A percentile compares a stretch with the other conserved stretches of the same genome.
These are phyloP conservation scores for Ophiostoma australiae DNA, from an alignment of 2,329 filamentous ascomycete species.

Conservation along the genomic window DNA sequence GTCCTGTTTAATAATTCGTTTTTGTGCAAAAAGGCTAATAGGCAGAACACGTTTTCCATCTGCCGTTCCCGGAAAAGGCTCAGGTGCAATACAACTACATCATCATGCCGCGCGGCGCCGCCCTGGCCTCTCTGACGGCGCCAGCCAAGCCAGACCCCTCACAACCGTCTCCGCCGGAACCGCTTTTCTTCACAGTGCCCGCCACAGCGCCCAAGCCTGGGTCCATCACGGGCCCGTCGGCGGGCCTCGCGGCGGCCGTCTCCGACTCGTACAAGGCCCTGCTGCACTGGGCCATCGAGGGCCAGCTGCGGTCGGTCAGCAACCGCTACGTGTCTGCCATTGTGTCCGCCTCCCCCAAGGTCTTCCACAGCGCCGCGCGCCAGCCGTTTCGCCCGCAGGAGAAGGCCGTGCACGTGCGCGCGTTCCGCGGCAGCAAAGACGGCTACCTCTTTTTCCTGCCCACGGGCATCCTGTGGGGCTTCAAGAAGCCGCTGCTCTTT, in stretches of 20 bases:
- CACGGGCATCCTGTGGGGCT: slow-evolving; percentile 63
- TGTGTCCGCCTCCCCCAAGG: slow-evolving; percentile 48
- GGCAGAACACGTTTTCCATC: slow-evolving; percentile 53
- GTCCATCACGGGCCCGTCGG: slow-evolving; percentile 48
- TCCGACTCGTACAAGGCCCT: slow-evolving; percentile 56
- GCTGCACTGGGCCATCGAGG: slow-evolving; percentile 57
- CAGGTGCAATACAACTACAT: slow-evolving; percentile 63
- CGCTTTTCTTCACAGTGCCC: slow-evolving; percentile 60
- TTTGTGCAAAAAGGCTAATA: not conserved
- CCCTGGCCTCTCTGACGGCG: slow-evolving; percentile 37
- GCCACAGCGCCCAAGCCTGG: slow-evolving; percentile 57
- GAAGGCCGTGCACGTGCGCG: slow-evolving; percentile 60
- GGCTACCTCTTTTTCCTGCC: slow-evolving; percentile 64
- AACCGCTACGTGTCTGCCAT: slow-evolving; percentile 44
- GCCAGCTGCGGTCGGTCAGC: slow-evolving; percentile 46
- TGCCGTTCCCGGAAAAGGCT: slow-evolving; percentile 61
- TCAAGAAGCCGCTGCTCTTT: slow-evolving; percentile 65
- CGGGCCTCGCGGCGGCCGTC: slow-evolving; percentile 47
- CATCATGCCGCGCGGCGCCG: slow-evolving; percentile 54
- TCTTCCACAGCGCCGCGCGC: slow-evolving; percentile 53
- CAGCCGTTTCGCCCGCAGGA: slow-evolving; percentile 57
- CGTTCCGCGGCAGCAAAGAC: slow-evolving; percentile 63
- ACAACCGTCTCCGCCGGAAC: slow-evolving; percentile 39
- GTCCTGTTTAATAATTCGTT: not conserved
- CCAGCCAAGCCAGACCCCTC: slow-evolving; percentile 36